A percentile compares a stretch with the other conserved stretches of the same genome.
Conservation (phyloP, 352 stramenopile species). For the Phytophthora aleatoria region DNA sequence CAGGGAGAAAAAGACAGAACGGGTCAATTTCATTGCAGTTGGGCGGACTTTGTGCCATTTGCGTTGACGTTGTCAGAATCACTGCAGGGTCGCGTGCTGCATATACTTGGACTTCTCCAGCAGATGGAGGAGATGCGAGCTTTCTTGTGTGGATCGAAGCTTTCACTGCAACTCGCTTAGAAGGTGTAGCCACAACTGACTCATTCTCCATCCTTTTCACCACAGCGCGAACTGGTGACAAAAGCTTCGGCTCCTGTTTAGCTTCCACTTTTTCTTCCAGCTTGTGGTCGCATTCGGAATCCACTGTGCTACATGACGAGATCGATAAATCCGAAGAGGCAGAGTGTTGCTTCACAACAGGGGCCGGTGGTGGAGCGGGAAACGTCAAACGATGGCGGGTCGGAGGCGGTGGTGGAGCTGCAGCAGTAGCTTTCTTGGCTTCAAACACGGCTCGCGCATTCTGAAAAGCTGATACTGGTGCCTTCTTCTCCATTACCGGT, state of each 20-base stretch:
- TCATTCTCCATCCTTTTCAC: constrained; percentile 20
- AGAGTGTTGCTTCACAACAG: constrained; percentile 18
- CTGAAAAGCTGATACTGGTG: constrained; percentile 23
- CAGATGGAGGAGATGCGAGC: background rate
- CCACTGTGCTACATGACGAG: constrained; percentile 30
- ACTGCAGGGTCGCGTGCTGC: background rate
- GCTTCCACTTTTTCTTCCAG: constrained; percentile 17
- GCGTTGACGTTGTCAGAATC: background rate
- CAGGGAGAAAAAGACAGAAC: constrained; percentile 53
- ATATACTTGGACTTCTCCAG: background rate
- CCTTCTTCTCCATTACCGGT: constrained; percentile 1
- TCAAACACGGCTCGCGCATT: constrained; percentile 38
- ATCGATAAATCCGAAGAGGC: constrained; percentile 16
- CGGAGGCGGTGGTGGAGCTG: constrained; percentile 1
- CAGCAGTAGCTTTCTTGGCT: constrained; percentile 18
- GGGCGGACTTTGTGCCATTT: background rate
- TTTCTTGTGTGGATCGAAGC: background rate
- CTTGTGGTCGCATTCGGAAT: constrained; percentile 24
- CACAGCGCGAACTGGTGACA: background rate
- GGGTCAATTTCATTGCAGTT: constrained; percentile 40
- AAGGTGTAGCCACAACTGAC: background rate
- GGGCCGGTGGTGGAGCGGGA: background rate
- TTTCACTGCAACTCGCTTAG: background rate
- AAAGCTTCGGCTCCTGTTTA: background rate
- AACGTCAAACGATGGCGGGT: constrained; percentile 14